Evolutionary conservation across 179 eudicot species (phyloP), one percentile per base, ranked within the genome.

Genomic region (Carnegiea gigantea): DNA sequence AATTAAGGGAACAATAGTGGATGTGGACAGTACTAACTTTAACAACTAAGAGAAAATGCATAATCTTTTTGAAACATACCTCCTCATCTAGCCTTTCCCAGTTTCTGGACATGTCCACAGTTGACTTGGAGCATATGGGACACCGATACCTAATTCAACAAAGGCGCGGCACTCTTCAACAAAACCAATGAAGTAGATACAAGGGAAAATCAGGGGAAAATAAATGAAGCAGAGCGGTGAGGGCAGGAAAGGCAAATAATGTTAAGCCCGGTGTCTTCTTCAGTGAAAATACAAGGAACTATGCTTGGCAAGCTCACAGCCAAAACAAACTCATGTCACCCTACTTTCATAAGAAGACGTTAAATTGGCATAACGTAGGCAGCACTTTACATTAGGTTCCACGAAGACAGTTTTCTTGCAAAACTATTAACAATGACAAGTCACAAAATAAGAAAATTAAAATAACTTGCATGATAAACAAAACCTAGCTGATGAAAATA

Each of bases 121-220:
- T 77, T 6, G 98, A 86, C 88, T 93, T 94, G 44, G 88, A 93
- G 91, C 98, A 94, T 72, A 94, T 83, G 76, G 98, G 98, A 80
- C 98, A 94, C 30, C 98, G 94, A 79, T 94, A 94, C 89, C 98
- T 94, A 75, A 38, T 85, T 74, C 70, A 78, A 59, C 76, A 80
- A 80, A 68, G 26, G 38, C 46, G 64, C 14, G 10, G 5, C 36
- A 78, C 75, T 62, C 48, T 74, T 75, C 40, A 53, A 73, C 30
- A 64, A 2, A 59, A 21, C 38, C 2, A 36, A 4, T 8, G 1
- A 28, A 28, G 68, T 62, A 21, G 17, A 49, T 9, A 7, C 44
- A n/a, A 80, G 43, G n/a, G 62, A 20, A 80, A 26, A 14, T 14
- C 73, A 54, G 44, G 40, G 30, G 57, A 30, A 28, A 49, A 46